These are phyloP conservation scores for Ustilago nuda DNA, from an alignment of 1,284 basidiomycete genomes.

Conservation along the genomic window DNA sequence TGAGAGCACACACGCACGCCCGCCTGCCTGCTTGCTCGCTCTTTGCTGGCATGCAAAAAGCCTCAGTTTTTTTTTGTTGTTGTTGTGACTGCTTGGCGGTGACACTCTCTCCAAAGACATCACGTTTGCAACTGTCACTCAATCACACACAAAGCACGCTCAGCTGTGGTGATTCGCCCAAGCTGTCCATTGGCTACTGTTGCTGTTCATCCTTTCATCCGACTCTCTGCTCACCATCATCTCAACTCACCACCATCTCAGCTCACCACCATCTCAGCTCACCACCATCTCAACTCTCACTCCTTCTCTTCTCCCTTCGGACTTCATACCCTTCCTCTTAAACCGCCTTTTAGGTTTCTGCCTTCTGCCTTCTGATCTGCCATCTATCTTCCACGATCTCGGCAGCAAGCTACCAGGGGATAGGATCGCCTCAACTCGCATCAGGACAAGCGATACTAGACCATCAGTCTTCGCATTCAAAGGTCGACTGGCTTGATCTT, in stretches of 20 bases:
- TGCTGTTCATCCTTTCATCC: slow-evolving; percentile 3
- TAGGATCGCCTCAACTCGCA: slow-evolving; percentile 21
- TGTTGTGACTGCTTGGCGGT: neutral
- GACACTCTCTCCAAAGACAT: neutral
- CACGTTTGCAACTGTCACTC: neutral
- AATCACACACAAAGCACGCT: neutral
- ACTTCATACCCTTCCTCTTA: neutral
- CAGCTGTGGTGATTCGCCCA: neutral
- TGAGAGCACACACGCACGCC: slow-evolving; percentile 2
- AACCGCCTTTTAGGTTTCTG: slow-evolving; percentile 1
- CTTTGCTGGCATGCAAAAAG: slow-evolving; percentile 12
- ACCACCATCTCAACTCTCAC: neutral
- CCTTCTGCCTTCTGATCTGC: neutral
- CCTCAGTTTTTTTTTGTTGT: slow-evolving; percentile 3
- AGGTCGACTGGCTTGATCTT: no score
- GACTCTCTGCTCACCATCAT: slow-evolving; percentile 1
- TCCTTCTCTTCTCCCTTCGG: slow-evolving; percentile 2
- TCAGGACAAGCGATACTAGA: neutral
- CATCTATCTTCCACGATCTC: neutral
- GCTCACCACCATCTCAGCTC: neutral
- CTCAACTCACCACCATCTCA: neutral
- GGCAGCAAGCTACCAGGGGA: slow-evolving; percentile 6
- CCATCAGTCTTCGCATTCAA: no score
- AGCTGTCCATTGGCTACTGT: neutral
- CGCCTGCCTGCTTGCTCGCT: neutral